These are phyloP conservation scores for Alternaria brassicae DNA, from an alignment of 2,329 filamentous ascomycete genomes.

Conservation along the genomic window DNA sequence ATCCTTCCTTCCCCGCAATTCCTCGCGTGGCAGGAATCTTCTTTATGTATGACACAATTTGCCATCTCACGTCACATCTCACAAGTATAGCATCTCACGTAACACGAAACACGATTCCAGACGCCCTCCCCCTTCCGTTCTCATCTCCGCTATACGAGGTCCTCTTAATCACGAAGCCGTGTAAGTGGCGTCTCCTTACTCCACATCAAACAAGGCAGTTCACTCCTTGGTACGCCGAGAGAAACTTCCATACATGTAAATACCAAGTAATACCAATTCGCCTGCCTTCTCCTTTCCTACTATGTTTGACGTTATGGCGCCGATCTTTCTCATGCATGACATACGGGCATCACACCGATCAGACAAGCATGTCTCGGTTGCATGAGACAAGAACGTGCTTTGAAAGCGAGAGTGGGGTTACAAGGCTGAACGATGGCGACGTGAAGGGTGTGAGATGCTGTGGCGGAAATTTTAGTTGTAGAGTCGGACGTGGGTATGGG, in stretches of 20 bases:
- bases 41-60: background rate
- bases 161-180: background rate
- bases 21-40: slow-evolving; percentile 1
- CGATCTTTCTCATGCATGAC: background rate
- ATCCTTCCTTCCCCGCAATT: background rate
- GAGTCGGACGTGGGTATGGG: background rate
- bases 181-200: background rate
- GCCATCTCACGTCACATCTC: background rate
- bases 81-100: background rate
- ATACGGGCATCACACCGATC: slow-evolving; percentile 1
- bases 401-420: background rate
- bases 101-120: background rate
- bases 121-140: background rate
- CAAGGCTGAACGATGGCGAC: background rate
- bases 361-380: background rate
- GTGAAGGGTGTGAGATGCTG: slow-evolving; percentile 3
- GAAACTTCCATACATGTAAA: background rate
- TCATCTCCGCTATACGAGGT: background rate
- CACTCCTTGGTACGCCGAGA: background rate
- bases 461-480: background rate
- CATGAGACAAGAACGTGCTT: background rate
- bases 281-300: background rate
- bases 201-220: background rate
- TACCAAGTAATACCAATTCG: background rate
- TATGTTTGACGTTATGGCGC: background rate